Evolutionary conservation across 345 rosid species (phyloP).

Genomic region (Orychophragmus violaceus): DNA sequence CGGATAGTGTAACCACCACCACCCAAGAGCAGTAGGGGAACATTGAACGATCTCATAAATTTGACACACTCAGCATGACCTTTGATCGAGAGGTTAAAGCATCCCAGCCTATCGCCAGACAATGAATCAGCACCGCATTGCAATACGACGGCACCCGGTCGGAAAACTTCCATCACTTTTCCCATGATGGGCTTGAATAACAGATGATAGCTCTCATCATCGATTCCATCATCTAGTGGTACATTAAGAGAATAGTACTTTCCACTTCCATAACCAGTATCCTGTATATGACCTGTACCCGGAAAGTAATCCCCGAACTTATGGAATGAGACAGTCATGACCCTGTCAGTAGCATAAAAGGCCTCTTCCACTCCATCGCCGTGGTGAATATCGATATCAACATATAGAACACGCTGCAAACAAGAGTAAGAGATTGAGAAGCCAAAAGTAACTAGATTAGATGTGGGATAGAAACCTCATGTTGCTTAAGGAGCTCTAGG

Average conservation of each 20-base stretch:
- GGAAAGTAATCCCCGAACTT: constrained; percentile 68
- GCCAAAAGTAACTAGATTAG: not conserved
- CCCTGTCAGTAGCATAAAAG: constrained; percentile 67
- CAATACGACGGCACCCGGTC: constrained; percentile 61
- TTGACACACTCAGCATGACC: constrained; percentile 77
- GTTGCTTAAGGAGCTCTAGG: constrained; percentile 65
- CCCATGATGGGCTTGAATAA: constrained; percentile 62
- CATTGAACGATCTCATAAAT: constrained; percentile 73
- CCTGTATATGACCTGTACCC: constrained; percentile 57
- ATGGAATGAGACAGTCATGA: constrained; percentile 69
- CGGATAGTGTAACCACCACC: constrained; percentile 78
- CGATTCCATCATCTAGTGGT: constrained; percentile 69
- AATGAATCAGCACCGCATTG: constrained; percentile 69
- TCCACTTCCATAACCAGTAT: constrained; percentile 48
- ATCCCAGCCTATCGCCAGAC: constrained; percentile 67
- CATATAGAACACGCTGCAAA: constrained; percentile 69
- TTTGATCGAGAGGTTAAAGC: constrained; percentile 65
- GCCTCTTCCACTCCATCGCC: constrained; percentile 75
- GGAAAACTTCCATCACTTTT: constrained; percentile 59
- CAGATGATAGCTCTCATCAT: constrained; percentile 65
- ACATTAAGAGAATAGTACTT: constrained; percentile 65
- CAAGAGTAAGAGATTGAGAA: no score
- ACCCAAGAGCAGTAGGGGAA: constrained; percentile 56
- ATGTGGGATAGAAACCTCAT: constrained; percentile 48
- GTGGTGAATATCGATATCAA: constrained; percentile 66